Evolutionary conservation across 1,284 basidiomycete species (phyloP).

Genomic region (Fomitiporia mediterranea): DNA sequence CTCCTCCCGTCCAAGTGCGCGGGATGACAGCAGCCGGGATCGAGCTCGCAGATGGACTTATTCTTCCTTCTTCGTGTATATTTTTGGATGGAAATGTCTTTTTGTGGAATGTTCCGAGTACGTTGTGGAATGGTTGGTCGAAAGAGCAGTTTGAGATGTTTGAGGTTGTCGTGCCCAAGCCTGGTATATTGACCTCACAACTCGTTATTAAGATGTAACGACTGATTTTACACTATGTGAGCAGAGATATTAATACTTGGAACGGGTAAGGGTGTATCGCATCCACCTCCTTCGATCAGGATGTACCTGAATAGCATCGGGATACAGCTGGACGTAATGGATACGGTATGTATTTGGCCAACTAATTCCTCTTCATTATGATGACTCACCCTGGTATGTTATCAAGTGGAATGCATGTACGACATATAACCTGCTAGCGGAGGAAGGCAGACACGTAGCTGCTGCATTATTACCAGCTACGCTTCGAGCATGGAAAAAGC

Average conservation of each 20-base stretch:
- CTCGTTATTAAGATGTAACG: background rate
- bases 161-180: conserved; percentile 76
- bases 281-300: conserved; percentile 67
- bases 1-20: conserved; percentile 66
- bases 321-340: conserved; percentile 92
- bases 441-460: conserved; percentile 89
- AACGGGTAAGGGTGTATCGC: conserved; percentile 71
- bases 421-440: conserved; percentile 88
- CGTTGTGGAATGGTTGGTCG: conserved; percentile 54
- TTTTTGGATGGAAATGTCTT: conserved; percentile 86
- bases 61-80: conserved; percentile 73
- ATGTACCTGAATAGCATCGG: conserved; percentile 73
- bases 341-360: conserved; percentile 59
- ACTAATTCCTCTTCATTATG: conserved; percentile 3
- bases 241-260: conserved; percentile 88
- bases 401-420: conserved; percentile 58
- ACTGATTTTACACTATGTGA: background rate
- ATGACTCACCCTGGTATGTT: background rate
- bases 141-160: conserved; percentile 76
- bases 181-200: conserved; percentile 54
- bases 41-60: conserved; percentile 67
- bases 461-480: conserved; percentile 78
- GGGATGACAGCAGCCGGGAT: conserved; percentile 59
- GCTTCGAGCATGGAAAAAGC: conserved; percentile 40
- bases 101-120: conserved; percentile 81